Base-by-base conservation (phyloP, 2,329 filamentous ascomycete species). In the Fusarium lyarnte region DNA sequence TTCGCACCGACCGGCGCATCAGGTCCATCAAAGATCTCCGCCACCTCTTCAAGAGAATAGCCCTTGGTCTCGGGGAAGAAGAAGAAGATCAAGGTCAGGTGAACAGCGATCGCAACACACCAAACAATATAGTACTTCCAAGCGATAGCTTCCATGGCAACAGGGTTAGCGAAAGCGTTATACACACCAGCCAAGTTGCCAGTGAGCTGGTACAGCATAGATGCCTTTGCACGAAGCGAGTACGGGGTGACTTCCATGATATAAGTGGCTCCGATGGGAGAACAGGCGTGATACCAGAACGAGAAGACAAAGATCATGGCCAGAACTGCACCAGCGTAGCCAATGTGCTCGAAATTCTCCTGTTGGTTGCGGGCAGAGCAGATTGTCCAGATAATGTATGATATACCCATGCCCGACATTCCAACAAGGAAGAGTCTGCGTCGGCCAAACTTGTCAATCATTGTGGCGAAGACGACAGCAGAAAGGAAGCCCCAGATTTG, bases 111-210 rank as follows among this genome's bases (percentile, higher is more conserved):
- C 0, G 78, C 74, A 1, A 77, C 81, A n/a, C 83, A 82, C 71
- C 83, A 84, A 6, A 85, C 81, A 13, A 84, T 81, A 58, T 85
- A 85, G 60, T 83, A 85, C 61, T 81, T 83, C 84, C 84, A 85
- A 0, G 70, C 73, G 33, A 85, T 82, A 1, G 76, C 76, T 1
- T 82, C 80, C 57, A 85, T 78, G 0, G 81, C 83, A 8, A 85
- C 82, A 0, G 83, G 84, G 41, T 85, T 86, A 14, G 83, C 82
- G 46, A 83, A 84, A 3, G 80, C 82, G 60, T 85, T 86, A 78
- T 77, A 80, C 6, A 79, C 63, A 12, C 77, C 73, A 0, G 76
- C 78, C 33, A 77, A 57, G 42, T 80, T 79, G 3, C 75, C 74
- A 0, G 73, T 75, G 3, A 81, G 45, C 42, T 80, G 75, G 42